Percentiles rank a stretch among this genome's conserved stretches.
Evolutionary conservation across 148 eudicot species (phyloP).

Genomic region (Suaeda aralocaspica): DNA sequence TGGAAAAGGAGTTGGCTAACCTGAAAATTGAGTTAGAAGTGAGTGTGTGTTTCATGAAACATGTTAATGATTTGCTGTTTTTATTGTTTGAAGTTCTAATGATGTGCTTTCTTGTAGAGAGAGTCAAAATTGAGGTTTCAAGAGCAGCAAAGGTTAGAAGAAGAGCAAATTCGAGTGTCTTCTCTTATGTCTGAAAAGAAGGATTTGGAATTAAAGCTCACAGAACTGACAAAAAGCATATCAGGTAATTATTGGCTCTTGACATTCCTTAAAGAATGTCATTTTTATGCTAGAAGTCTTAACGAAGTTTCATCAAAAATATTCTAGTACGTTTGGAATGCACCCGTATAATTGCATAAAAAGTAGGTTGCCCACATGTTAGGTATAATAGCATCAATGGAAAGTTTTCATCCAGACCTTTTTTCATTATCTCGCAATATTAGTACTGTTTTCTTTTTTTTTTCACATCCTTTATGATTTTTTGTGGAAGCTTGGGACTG

Average conservation of each 20-base stretch:
- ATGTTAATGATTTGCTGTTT: not conserved
- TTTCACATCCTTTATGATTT: not conserved
- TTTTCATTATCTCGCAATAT: not conserved
- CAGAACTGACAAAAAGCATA: conserved; percentile 36
- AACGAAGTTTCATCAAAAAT: not conserved
- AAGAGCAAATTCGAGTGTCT: conserved; percentile 60
- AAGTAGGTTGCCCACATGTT: not conserved
- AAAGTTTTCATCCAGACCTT: not conserved
- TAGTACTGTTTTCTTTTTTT: not conserved
- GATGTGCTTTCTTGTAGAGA: conserved; percentile 42
- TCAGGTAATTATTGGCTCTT: conserved; percentile 51
- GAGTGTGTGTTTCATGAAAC: conserved; percentile 8
- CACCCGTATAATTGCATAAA: no score
- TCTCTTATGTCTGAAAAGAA: conserved; percentile 67
- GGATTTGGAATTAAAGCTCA: conserved; percentile 74
- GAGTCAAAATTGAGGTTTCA: conserved; percentile 78
- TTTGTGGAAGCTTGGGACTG: not conserved
- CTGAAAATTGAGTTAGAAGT: conserved; percentile 81
- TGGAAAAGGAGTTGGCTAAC: conserved; percentile 75
- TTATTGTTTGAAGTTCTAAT: conserved; percentile 6
- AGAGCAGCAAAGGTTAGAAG: conserved; percentile 60
- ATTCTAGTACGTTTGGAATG: not conserved
- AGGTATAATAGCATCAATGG: not conserved
- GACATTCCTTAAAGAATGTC: no score
- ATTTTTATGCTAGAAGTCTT: not conserved